phyloP scores from a whole-genome alignment of 108 stramenopile species.

The Fragilaria radians region DNA sequence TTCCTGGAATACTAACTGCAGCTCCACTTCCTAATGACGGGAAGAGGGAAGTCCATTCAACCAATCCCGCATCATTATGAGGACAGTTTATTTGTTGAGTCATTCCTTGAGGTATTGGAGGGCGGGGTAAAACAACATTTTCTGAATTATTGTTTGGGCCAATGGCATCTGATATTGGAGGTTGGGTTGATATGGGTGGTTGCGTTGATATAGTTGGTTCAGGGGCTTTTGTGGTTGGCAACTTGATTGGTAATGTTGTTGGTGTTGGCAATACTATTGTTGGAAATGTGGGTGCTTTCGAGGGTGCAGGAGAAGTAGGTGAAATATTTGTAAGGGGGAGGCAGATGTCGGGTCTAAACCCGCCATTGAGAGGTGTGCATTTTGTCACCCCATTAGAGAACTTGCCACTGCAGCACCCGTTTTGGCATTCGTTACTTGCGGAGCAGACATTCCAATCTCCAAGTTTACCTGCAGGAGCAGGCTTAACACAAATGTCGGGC shows the following conservation, averaged over 20 bases:
- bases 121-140: not conserved
- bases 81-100: not conserved
- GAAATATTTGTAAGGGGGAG: too few species aligned
- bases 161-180: not conserved
- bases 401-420: too few species aligned
- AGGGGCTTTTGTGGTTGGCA: not conserved
- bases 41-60: not conserved
- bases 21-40: not conserved
- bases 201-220: not conserved
- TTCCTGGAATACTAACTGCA: constrained; percentile 12
- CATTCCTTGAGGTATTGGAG: not conserved
- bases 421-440: too few species aligned
- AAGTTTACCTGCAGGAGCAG: too few species aligned
- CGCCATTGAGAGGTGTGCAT: too few species aligned
- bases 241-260: too few species aligned
- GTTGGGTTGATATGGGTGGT: not conserved
- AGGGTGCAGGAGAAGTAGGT: too few species aligned
- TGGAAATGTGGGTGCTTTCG: not conserved
- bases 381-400: too few species aligned
- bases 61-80: not conserved
- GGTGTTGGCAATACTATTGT: too few species aligned
- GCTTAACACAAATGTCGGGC: too few species aligned
- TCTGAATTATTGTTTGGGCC: not conserved
- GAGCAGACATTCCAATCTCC: too few species aligned
- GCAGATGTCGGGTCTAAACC: too few species aligned